Evolutionary conservation across 108 stramenopile species (phyloP).

Genomic region (Mayamaea pseudoterrestris): DNA sequence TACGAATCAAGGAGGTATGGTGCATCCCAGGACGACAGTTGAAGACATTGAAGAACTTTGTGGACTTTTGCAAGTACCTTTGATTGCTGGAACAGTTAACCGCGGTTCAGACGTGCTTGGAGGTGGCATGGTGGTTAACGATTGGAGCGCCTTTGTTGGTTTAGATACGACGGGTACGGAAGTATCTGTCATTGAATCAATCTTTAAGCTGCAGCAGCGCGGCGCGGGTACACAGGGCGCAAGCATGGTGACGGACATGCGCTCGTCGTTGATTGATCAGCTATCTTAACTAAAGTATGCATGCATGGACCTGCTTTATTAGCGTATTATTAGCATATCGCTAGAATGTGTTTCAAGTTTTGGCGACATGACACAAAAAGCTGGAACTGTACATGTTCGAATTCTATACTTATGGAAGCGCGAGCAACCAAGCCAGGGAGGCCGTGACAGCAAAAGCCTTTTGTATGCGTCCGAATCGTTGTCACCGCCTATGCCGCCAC

Average conservation of each 20-base stretch:
- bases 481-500: no score
- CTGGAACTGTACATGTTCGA: no score
- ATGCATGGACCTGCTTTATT: no score
- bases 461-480: no score
- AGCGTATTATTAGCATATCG: no score
- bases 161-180: slow-evolving; percentile 99
- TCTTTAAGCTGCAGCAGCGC: slow-evolving; percentile 69
- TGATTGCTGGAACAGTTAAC: slow-evolving; percentile 99
- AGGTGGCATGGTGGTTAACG: slow-evolving; percentile 97
- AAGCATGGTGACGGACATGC: slow-evolving; percentile 81
- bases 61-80: slow-evolving; percentile 91
- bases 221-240: slow-evolving; percentile 35
- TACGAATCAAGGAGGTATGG: slow-evolving; percentile 99
- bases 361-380: no score
- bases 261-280: slow-evolving; percentile 85
- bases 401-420: no score
- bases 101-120: slow-evolving; percentile 98
- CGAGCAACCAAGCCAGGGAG: no score
- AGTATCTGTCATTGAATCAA: slow-evolving; percentile 89
- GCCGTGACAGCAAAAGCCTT: no score
- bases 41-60: slow-evolving; percentile 99
- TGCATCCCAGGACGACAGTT: slow-evolving; percentile 96
- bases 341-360: no score
- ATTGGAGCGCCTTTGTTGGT: slow-evolving; percentile 97
- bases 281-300: slow-evolving; percentile 50